phyloP scores from a whole-genome alignment of 805 yeast genomes.

The Candida cerambycidarum region DNA sequence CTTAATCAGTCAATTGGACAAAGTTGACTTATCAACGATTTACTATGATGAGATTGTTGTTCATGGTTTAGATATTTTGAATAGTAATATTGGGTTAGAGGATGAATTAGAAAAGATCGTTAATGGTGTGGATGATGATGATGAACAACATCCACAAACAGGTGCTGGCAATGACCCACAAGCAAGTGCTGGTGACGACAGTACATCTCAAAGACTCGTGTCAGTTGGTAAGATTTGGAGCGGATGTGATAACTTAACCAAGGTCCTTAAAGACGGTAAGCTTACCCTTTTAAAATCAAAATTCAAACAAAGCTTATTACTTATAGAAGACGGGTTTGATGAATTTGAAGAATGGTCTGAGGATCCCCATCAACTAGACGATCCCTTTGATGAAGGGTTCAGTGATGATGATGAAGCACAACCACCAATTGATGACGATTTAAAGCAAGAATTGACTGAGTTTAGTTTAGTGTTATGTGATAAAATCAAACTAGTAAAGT shows the following conservation, averaged over 20 bases:
- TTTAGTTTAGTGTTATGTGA: conserved; percentile 50
- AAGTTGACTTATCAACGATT: conserved; percentile 34
- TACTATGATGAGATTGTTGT: conserved; percentile 33
- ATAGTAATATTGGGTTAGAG: conserved; percentile 20
- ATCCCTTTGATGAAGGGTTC: conserved; percentile 55
- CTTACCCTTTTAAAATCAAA: conserved; percentile 51
- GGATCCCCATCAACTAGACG: conserved; percentile 53
- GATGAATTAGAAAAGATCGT: conserved; percentile 21
- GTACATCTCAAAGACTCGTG: conserved; percentile 24
- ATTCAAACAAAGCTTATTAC: conserved; percentile 41
- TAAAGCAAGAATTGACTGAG: conserved; percentile 29
- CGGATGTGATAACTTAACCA: conserved; percentile 51
- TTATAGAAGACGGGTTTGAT: conserved; percentile 58
- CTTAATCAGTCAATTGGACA: conserved; percentile 34
- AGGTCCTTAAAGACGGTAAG: conserved; percentile 48
- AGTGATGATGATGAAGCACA: conserved; percentile 26
- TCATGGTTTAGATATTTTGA: conserved; percentile 20
- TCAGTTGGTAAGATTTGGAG: conserved; percentile 55
- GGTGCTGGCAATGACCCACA: conserved; percentile 13
- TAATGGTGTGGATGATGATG: background rate
- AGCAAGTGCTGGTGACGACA: conserved; percentile 12
- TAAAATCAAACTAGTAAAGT: conserved; percentile 55
- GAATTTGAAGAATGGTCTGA: conserved; percentile 72
- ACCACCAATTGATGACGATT: conserved; percentile 23
- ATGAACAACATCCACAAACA: conserved; percentile 18